A percentile compares a stretch with the other conserved stretches of the same genome.
Evolutionary conservation across 148 eudicot genomes (phyloP).

Genomic region (Rhododendron griersonianum): DNA sequence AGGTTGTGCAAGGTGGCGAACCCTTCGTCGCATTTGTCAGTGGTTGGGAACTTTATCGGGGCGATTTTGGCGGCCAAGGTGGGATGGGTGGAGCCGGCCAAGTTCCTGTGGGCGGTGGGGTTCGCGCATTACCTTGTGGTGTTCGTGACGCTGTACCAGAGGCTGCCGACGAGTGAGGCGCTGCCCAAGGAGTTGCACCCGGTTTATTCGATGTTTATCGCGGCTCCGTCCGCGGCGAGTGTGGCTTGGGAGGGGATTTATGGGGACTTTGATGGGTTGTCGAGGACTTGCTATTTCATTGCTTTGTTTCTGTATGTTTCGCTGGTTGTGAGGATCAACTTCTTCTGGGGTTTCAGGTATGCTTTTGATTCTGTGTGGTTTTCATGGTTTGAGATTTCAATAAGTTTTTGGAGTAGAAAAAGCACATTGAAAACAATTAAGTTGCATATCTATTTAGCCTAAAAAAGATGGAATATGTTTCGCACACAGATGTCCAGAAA

Average conservation of each 20-base stretch:
- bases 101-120: conserved; percentile 90
- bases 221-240: conserved; percentile 92
- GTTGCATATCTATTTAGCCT: too few relatives aligned
- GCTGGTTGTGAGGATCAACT: conserved; percentile 72
- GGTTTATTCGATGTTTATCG: conserved; percentile 92
- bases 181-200: conserved; percentile 96
- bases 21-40: conserved; percentile 84
- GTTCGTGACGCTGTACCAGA: conserved; percentile 87
- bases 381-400: background rate
- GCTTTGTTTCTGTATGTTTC: conserved; percentile 79
- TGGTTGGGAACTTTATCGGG: conserved; percentile 91
- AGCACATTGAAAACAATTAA: background rate
- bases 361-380: background rate
- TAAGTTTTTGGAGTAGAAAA: background rate
- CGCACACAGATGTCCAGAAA: too few relatives aligned
- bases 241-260: conserved; percentile 84
- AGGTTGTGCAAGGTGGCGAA: conserved; percentile 83
- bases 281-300: conserved; percentile 89
- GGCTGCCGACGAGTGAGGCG: conserved; percentile 85
- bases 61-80: conserved; percentile 80
- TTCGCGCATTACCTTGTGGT: conserved; percentile 88
- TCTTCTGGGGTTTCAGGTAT: conserved; percentile 88
- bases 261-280: conserved; percentile 81
- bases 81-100: conserved; percentile 82
- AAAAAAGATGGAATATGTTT: too few relatives aligned